A percentile compares a stretch with the other conserved stretches of the same genome.
Conservation (phyloP, 2,329 filamentous ascomycete genomes). For the Calonectria henricotiae region DNA sequence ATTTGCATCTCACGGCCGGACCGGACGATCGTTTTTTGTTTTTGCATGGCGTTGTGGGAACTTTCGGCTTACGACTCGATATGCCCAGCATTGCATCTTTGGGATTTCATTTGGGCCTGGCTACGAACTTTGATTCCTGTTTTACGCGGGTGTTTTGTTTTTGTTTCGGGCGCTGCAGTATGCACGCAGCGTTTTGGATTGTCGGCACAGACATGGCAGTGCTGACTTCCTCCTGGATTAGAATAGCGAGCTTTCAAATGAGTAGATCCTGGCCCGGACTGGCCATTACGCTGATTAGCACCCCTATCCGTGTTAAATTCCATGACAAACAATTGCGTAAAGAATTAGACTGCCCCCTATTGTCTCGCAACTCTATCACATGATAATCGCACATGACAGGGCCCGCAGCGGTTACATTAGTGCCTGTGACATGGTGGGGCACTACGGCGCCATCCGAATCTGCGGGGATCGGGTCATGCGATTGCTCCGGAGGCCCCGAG, state of each 20-base stretch:
- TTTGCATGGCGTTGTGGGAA: constrained; percentile 42
- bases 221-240: constrained; percentile 22
- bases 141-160: constrained; percentile 40
- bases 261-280: constrained; percentile 35
- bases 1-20: constrained; percentile 38
- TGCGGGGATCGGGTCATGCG: constrained; percentile 34
- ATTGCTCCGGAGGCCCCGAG: constrained; percentile 29
- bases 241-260: constrained; percentile 27
- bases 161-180: constrained; percentile 30
- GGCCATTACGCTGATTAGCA: constrained; percentile 17
- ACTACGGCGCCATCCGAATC: constrained; percentile 32
- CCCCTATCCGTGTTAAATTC: constrained; percentile 4
- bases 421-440: constrained; percentile 41
- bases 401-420: constrained; percentile 36
- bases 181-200: constrained; percentile 21
- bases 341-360: constrained; percentile 5
- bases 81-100: constrained; percentile 46
- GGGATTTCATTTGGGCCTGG: constrained; percentile 42
- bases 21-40: constrained; percentile 39
- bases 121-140: constrained; percentile 38
- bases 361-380: constrained; percentile 43
- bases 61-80: constrained; percentile 33
- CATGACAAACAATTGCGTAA: constrained; percentile 5
- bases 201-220: constrained; percentile 15
- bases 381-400: constrained; percentile 50